Evolutionary conservation across 257 asterid species (phyloP), one percentile per base, ranked within the genome.

Genomic region (Solanum dulcamara): DNA sequence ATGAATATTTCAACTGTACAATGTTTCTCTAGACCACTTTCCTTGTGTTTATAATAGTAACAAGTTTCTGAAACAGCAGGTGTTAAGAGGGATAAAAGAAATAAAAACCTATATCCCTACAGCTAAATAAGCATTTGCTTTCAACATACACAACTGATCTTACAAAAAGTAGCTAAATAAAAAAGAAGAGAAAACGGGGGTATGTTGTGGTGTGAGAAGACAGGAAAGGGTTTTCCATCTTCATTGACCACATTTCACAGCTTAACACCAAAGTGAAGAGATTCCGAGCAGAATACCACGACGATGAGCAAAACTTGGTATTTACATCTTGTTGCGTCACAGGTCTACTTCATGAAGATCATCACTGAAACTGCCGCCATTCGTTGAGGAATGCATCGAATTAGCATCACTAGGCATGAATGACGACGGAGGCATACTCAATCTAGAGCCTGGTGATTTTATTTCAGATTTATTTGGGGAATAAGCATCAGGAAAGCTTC

Each of bases 341-440:
- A 97, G 94, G 84, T 97, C 97, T 55, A 97, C 98, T 89, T 97
- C 99, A 6, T 96, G 98, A 81, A 96, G 96, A 66, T 95, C 99
- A 24, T 94, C 99, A 57, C 95, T 95, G 22, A 67, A 85, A 88
- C 94, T 89, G 53, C 89, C 86, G 5, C 91, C 87, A 80, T 57
- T 88, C n/a, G 33, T 13, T 28, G 90, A 85, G 17, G 89, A 85
- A 72, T 85, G 92, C 87, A 75, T 87, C 5, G 87, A 80, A 72
- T 88, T 30, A 48, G 83, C 57, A 71, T 88, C 90, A 10, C 84
- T 88, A 1, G 94, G 88, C 90, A 83, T 86, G 84, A 87, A 87
- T 1, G 90, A 24, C 0, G 60, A 48, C 6, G 90, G 84, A 28
- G 89, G 89, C 86, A 92, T 88, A 85, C 92, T 90, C 89, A 88